Percentiles rank a stretch among this genome's conserved stretches.
These are phyloP conservation scores for Yamadazyma membranifaciens DNA, from an alignment of 1,139 yeast genomes.

Conservation along the genomic window DNA sequence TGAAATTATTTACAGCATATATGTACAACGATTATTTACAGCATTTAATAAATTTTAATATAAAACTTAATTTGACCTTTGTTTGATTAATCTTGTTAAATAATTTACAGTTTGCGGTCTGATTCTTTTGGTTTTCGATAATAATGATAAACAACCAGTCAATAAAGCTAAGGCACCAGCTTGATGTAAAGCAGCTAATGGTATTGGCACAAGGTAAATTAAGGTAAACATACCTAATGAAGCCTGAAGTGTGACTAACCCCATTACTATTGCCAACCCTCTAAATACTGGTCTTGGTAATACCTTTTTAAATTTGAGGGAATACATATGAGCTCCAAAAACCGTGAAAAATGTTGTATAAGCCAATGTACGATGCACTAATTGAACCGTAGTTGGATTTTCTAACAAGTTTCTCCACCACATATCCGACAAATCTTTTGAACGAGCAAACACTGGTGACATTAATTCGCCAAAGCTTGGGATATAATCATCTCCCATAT, in stretches of 20 bases:
- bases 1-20: neutral
- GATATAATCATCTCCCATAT: constrained; percentile 81
- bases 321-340: constrained; percentile 63
- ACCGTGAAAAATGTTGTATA: constrained; percentile 74
- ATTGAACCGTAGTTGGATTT: constrained; percentile 94
- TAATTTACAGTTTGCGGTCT: constrained; percentile 34
- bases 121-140: constrained; percentile 71
- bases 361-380: constrained; percentile 86
- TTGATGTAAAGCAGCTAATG: constrained; percentile 93
- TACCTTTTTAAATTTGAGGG: constrained; percentile 51
- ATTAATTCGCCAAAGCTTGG: constrained; percentile 76
- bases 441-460: constrained; percentile 70
- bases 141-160: constrained; percentile 71
- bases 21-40: too few relatives aligned
- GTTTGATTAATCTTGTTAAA: constrained; percentile 2
- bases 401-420: constrained; percentile 93
- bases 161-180: constrained; percentile 93
- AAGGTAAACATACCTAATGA: constrained; percentile 83
- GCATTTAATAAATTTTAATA: neutral
- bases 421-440: constrained; percentile 65
- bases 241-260: constrained; percentile 79
- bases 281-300: constrained; percentile 58
- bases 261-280: constrained; percentile 70
- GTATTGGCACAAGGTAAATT: constrained; percentile 85
- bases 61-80: neutral